Conservation (phyloP, 2,329 filamentous ascomycete genomes). For the Aspergillus sp. region DNA sequence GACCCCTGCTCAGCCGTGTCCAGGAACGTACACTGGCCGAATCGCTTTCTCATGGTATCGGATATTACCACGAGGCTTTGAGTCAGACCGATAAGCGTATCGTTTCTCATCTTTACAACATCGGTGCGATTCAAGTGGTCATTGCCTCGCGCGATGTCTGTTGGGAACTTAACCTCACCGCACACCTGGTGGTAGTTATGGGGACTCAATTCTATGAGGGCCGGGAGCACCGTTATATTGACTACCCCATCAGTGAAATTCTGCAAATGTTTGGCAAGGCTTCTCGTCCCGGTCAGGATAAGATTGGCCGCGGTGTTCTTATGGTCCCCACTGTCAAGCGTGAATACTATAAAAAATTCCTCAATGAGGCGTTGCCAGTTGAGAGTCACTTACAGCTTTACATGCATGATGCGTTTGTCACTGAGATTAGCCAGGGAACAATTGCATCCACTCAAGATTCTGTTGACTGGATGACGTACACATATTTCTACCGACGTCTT, state of each 20-base stretch:
- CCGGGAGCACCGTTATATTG: slow-evolving; percentile 92
- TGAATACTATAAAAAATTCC: slow-evolving; percentile 98
- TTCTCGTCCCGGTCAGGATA: slow-evolving; percentile 74
- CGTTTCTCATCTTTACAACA: slow-evolving; percentile 85
- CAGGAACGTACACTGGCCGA: slow-evolving; percentile 86
- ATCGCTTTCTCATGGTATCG: slow-evolving; percentile 88
- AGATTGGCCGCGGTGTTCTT: slow-evolving; percentile 82
- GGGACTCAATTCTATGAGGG: slow-evolving; percentile 97
- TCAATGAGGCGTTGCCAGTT: slow-evolving; percentile 92
- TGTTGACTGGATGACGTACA: slow-evolving; percentile 97
- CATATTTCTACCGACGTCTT: slow-evolving; percentile 94
- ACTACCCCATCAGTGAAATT: slow-evolving; percentile 91
- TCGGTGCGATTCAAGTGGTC: slow-evolving; percentile 86
- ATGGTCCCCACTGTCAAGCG: slow-evolving; percentile 95
- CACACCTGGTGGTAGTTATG: slow-evolving; percentile 94
- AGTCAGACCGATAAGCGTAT: slow-evolving; percentile 88
- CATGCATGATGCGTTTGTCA: slow-evolving; percentile 93
- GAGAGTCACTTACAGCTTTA: slow-evolving; percentile 92
- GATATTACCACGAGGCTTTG: slow-evolving; percentile 95
- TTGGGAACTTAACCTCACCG: slow-evolving; percentile 87
- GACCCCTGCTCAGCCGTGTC: slow-evolving; percentile 76
- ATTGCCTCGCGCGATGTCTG: slow-evolving; percentile 83
- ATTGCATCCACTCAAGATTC: slow-evolving; percentile 95
- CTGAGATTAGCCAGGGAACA: slow-evolving; percentile 94
- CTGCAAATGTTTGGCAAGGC: slow-evolving; percentile 98